Percentiles rank a stretch among this genome's conserved stretches.
These are phyloP conservation scores for Mycena galericulata DNA, from an alignment of 768 basidiomycete species.

Conservation along the genomic window DNA sequence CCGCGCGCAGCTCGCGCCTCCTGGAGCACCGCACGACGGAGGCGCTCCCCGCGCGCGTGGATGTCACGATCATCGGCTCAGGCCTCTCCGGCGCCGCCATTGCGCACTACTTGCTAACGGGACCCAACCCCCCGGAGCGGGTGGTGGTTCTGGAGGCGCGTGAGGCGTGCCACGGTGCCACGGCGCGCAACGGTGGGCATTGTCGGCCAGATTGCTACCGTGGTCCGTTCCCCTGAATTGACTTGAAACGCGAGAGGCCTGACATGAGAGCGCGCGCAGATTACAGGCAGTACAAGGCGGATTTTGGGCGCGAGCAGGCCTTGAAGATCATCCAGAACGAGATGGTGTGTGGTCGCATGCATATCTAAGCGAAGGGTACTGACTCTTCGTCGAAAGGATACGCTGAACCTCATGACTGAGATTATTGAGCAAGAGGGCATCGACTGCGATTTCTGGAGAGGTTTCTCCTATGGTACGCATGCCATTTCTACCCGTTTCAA, in stretches of 20 bases:
- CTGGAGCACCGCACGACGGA: conserved; percentile 36
- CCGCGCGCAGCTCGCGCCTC: conserved; percentile 35
- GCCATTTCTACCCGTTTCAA: neutral
- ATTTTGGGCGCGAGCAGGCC: conserved; percentile 41
- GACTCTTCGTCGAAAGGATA: conserved; percentile 22
- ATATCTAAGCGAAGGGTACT: neutral
- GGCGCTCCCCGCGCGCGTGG: conserved; percentile 32
- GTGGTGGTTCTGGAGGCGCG: conserved; percentile 59
- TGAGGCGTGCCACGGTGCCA: conserved; percentile 47
- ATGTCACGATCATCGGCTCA: conserved; percentile 50
- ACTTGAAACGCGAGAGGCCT: no score
- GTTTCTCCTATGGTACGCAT: conserved; percentile 36
- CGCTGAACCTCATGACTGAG: conserved; percentile 34
- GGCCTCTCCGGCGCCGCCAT: conserved; percentile 50
- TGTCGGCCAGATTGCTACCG: conserved; percentile 40
- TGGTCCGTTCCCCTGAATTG: conserved; percentile 17
- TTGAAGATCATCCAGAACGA: conserved; percentile 41
- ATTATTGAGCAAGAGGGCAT: conserved; percentile 37
- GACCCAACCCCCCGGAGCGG: conserved; percentile 29
- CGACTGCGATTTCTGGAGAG: conserved; percentile 45
- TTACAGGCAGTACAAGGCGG: conserved; percentile 36
- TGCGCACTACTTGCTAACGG: conserved; percentile 44
- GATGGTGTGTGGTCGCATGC: conserved; percentile 12
- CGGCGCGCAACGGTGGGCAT: conserved; percentile 45
- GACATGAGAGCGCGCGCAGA: no score